Evolutionary conservation across 148 eudicot genomes (phyloP), one percentile per base, ranked within the genome.

Genomic region (Chenopodium quinoa): DNA sequence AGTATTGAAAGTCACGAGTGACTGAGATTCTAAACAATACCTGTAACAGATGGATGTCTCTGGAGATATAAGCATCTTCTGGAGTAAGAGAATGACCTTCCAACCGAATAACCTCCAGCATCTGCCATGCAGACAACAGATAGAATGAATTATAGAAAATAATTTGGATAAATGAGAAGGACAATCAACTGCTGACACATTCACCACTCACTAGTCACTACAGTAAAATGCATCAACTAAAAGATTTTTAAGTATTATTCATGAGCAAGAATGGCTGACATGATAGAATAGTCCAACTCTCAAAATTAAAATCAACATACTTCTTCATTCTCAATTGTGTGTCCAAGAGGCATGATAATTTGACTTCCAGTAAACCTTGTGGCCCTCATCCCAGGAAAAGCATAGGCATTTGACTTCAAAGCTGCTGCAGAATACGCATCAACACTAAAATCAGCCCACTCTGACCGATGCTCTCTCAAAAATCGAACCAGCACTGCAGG

Each of bases 391-490:
- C 92, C 93, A 16, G 92, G 92, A 89, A 86, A 91, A 68, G 94
- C 84, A 83, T 85, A 93, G 7, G 95, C 52, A 82, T 82, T 86
- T 32, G 91, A 76, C 84, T 93, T 92, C 81, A 92, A 73, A 46
- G 97, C 89, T 2, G 97, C 90, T 46, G 99, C 98, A 68, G 89
- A 82, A 86, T 93, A 96, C 29, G 97, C 97, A 86, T 93, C 99
- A 60, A 96, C 89, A 73, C 85, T 92, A 80, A 91, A 92, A 83
- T 96, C 99, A 23, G 99, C 99, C 99, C 99, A 96, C 83, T 96
- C 98, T 68, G 99, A 96, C 2, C 99, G 92, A 80, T 96, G 99
- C 88, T 96, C 99, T 85, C 99, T 92, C 74, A 96, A 83, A 83
- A 93, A 92, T 56, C 90, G 93, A 82, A 96, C 92, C 47, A 96